These are phyloP conservation scores for Canavalia ensiformis DNA, from an alignment of 306 rosid species.

Conservation along the genomic window DNA sequence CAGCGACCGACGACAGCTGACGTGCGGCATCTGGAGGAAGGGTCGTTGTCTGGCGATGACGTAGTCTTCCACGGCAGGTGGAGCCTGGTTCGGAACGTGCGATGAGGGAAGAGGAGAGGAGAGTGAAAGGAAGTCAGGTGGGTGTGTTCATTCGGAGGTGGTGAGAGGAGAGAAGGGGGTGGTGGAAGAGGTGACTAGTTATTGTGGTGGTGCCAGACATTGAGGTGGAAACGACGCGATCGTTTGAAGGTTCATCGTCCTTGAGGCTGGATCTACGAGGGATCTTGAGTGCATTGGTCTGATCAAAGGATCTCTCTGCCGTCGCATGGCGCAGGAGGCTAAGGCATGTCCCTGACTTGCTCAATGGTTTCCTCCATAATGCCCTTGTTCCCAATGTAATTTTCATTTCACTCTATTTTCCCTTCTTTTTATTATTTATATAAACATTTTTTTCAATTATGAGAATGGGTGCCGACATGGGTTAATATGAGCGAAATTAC, in stretches of 20 bases:
- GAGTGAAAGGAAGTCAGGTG: constrained; percentile 73
- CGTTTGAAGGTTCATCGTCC: constrained; percentile 58
- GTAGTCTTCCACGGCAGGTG: constrained; percentile 29
- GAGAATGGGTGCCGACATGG: background rate
- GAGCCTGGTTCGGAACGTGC: constrained; percentile 71
- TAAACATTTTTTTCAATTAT: background rate
- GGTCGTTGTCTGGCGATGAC: constrained; percentile 53
- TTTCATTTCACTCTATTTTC: background rate
- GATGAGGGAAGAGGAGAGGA: constrained; percentile 72
- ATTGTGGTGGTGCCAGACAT: background rate
- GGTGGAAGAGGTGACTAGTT: constrained; percentile 64
- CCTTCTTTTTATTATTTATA: background rate
- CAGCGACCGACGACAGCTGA: constrained; percentile 26
- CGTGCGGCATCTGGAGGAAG: constrained; percentile 53
- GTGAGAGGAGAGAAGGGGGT: constrained; percentile 73
- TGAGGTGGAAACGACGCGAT: constrained; percentile 28
- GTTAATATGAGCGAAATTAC: no score
- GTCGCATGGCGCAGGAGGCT: constrained; percentile 60
- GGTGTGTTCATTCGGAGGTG: constrained; percentile 90
- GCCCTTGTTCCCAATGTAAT: constrained; percentile 55
- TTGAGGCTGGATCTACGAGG: constrained; percentile 89
- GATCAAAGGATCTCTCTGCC: constrained; percentile 76
- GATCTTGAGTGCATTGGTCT: constrained; percentile 90
- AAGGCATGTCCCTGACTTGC: constrained; percentile 76
- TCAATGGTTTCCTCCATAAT: constrained; percentile 39